Base-by-base conservation (phyloP, 805 yeast genomes). In the Starmerella tilneyi region DNA sequence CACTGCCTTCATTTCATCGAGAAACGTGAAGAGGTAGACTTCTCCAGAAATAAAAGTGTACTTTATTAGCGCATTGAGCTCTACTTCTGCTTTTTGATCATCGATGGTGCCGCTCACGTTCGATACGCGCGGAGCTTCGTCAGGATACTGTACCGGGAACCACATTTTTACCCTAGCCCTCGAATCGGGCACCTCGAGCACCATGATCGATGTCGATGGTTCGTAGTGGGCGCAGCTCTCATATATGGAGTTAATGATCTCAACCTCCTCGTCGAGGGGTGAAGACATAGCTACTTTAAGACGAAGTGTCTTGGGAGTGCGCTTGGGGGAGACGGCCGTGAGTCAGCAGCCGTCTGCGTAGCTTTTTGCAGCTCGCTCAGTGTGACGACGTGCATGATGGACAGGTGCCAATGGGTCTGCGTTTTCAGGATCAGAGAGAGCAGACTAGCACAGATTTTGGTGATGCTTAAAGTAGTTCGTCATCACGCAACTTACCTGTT, bases 171-270 rank as follows among this genome's bases (percentile, higher is more conserved):
- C 64, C 3, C 62, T 61, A 37, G 81, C 68, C 28, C 71, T 70
- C 41, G 75, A 77, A 55, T 80, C 81, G 43, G 77, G 75, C 0
- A 94, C 35, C 9, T 13, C n/a, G 12, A 51, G 26, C 11, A 12
- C 15, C 19, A 51, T 43, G 13, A 33, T 46, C 12, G 22, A 27
- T 4, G 45, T 37, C 2, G 19, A 19, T 8, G 13, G 38, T 4
- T 35, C 29, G 19, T 29, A 39, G 3, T 13, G 21, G 28, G 77
- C 59, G 32, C 76, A 69, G 13, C 71, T 82, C 1, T 94, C 96
- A 58, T 76, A 89, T 11, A 92, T 89, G 3, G 96, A 92, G 45
- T 84, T 81, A 9, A 89, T 77, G 11, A 95, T 89, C 31, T 74
- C 78, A 16, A 84, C 63, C 58, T 89, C 98, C 44, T 84, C 92